A percentile compares a stretch with the other conserved stretches of the same genome.
Conservation (phyloP, 73 alveolate genomes). For the Paramecium pentaurelia region DNA sequence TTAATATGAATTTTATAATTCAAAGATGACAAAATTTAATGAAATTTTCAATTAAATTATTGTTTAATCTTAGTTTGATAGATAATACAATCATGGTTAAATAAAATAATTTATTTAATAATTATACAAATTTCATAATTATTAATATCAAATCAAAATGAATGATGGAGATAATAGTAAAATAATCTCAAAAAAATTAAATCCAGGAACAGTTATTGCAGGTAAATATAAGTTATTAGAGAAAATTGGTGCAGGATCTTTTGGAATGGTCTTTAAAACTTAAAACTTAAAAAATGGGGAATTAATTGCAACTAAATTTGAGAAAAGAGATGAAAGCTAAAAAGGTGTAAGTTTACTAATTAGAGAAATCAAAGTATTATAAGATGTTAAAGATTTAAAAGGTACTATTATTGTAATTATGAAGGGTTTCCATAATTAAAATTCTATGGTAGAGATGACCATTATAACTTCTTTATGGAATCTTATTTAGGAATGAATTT, state of each 20-base stretch:
- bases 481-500: conserved; percentile 71
- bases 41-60: neutral
- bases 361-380: conserved; percentile 67
- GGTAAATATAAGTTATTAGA: conserved; percentile 50
- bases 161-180: neutral
- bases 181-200: neutral
- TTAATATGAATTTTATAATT: neutral
- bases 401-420: neutral
- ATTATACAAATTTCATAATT: neutral
- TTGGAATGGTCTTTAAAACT: conserved; percentile 75
- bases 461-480: conserved; percentile 68
- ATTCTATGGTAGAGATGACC: conserved; percentile 62
- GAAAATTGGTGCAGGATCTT: conserved; percentile 79
- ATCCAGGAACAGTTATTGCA: conserved; percentile 12
- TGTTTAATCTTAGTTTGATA: neutral
- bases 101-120: neutral
- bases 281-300: conserved; percentile 66
- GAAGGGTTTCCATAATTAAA: conserved; percentile 69
- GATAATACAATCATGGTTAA: neutral
- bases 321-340: conserved; percentile 64
- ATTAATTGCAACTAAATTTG: conserved; percentile 75
- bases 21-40: neutral
- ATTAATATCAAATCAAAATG: neutral
- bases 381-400: conserved; percentile 51
- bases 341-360: conserved; percentile 66